These are phyloP conservation scores for Penicillium sclerotigenum DNA, from an alignment of 2,329 filamentous ascomycete species.

Conservation along the genomic window DNA sequence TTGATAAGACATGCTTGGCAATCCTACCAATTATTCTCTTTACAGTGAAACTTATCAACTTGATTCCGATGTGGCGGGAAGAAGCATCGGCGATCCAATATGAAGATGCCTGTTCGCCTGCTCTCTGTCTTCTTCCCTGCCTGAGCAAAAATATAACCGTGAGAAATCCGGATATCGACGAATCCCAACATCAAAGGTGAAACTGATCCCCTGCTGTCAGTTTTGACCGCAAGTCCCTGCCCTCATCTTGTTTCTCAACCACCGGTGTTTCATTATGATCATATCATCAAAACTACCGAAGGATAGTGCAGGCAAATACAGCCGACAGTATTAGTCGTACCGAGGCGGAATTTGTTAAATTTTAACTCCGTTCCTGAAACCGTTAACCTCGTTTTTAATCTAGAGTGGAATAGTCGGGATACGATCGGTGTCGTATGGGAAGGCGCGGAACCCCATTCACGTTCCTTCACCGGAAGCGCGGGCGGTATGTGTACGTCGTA, in stretches of 20 bases:
- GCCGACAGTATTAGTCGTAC: neutral
- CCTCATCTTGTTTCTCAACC: neutral
- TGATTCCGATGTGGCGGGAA: neutral
- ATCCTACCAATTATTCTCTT: neutral
- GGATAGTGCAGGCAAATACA: neutral
- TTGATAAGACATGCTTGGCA: neutral
- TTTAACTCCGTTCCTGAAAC: neutral
- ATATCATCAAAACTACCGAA: neutral
- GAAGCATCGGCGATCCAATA: neutral
- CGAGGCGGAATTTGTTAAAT: no score
- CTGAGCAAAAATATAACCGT: neutral
- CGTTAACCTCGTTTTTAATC: neutral
- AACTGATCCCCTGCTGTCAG: neutral
- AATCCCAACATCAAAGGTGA: neutral
- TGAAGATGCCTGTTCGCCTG: neutral
- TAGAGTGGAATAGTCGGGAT: neutral
- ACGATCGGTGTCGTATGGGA: neutral
- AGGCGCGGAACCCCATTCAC: neutral
- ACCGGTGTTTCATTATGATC: neutral
- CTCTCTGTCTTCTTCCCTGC: no score
- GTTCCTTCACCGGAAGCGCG: neutral
- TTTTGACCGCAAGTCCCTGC: neutral
- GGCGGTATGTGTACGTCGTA: neutral
- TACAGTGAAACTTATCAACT: neutral
- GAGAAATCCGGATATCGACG: neutral